Evolutionary conservation across 2,329 filamentous ascomycete genomes (phyloP).

Genomic region (Penicillium crustosum): DNA sequence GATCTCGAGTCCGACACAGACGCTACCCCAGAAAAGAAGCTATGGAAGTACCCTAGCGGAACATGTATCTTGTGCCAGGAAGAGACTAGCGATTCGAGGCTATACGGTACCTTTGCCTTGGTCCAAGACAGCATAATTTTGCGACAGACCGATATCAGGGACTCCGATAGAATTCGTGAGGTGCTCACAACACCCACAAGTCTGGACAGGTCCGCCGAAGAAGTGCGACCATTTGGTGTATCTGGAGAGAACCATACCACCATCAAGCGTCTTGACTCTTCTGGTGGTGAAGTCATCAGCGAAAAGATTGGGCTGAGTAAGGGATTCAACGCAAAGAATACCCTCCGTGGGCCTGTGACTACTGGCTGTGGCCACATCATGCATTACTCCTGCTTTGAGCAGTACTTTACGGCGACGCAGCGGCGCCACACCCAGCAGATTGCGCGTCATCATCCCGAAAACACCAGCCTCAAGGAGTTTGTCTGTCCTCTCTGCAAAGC

Average conservation of each 20-base stretch:
- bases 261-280: conserved; percentile 72
- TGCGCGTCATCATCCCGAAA: conserved; percentile 88
- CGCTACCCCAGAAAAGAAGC: conserved; percentile 64
- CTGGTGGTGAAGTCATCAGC: conserved; percentile 67
- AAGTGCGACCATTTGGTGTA: conserved; percentile 84
- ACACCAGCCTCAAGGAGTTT: conserved; percentile 77
- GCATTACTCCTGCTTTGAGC: conserved; percentile 94
- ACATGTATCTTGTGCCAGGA: conserved; percentile 97
- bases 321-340: conserved; percentile 72
- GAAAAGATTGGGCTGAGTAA: conserved; percentile 84
- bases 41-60: conserved; percentile 87
- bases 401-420: conserved; percentile 80
- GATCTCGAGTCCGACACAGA: conserved; percentile 55
- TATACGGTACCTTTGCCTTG: conserved; percentile 92
- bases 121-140: conserved; percentile 83
- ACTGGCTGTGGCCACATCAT: conserved; percentile 97
- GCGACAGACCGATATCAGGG: conserved; percentile 78
- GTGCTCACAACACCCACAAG: conserved; percentile 74
- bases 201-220: conserved; percentile 81
- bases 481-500: conserved; percentile 97
- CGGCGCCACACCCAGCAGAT: conserved; percentile 89
- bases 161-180: conserved; percentile 81
- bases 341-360: conserved; percentile 73
- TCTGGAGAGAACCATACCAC: conserved; percentile 79
- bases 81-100: conserved; percentile 80